Conservation (phyloP, 768 basidiomycete species). For the Termitomyces sp. region DNA sequence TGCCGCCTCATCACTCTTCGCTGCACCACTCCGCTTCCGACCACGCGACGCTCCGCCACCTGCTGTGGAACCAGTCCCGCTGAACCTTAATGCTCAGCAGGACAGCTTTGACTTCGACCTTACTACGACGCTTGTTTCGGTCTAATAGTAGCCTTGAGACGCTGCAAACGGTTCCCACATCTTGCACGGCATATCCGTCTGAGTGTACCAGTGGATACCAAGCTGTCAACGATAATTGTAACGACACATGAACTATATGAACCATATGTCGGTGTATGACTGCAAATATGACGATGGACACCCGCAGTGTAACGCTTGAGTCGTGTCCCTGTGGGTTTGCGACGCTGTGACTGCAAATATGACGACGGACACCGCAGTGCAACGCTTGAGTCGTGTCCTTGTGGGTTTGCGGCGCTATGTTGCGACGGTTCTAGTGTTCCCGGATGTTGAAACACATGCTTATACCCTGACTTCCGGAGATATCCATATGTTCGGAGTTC, state of each 20-base stretch:
- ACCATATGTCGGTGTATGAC: slow-evolving; percentile 22
- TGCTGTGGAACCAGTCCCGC: slow-evolving; percentile 2
- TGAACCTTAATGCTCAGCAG: slow-evolving; percentile 14
- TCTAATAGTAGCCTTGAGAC: slow-evolving; percentile 9
- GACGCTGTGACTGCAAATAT: slow-evolving; percentile 25
- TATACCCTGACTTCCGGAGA: slow-evolving; percentile 26
- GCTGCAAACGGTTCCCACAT: slow-evolving; percentile 11
- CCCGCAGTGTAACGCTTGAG: slow-evolving; percentile 20
- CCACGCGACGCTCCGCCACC: slow-evolving; percentile 2
- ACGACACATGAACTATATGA: slow-evolving; percentile 18
- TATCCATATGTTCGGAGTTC: slow-evolving; percentile 23
- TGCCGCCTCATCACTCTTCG: slow-evolving; percentile 1
- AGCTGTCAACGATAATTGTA: slow-evolving; percentile 22
- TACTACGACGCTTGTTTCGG: slow-evolving; percentile 4
- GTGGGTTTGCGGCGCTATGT: slow-evolving; percentile 26
- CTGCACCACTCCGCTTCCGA: slow-evolving; percentile 11
- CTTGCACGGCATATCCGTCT: slow-evolving; percentile 4
- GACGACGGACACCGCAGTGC: slow-evolving; percentile 19
- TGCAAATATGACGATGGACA: slow-evolving; percentile 4
- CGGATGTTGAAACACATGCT: slow-evolving; percentile 16
- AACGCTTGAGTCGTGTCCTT: slow-evolving; percentile 22
- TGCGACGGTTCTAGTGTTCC: slow-evolving; percentile 16
- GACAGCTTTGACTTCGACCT: slow-evolving; percentile 15
- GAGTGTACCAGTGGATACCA: slow-evolving; percentile 18
- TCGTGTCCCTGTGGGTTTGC: slow-evolving; percentile 24